Evolutionary conservation across 2,329 filamentous ascomycete species (phyloP).

Genomic region (Aspergillus neotritici): DNA sequence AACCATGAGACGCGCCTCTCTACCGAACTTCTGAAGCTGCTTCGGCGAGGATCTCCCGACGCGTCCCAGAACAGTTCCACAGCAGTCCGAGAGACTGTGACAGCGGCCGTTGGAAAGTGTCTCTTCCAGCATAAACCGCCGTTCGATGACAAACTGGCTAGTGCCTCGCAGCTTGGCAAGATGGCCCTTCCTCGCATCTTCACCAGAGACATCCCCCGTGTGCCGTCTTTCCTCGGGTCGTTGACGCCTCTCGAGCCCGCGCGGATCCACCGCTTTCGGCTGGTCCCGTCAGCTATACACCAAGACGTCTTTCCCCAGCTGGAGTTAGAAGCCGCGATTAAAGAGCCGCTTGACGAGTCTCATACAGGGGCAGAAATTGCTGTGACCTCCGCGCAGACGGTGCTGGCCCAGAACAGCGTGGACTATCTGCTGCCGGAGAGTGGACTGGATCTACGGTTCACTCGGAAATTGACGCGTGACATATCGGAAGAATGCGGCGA

Average conservation of each 20-base stretch:
- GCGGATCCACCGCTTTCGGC: slow-evolving; percentile 25
- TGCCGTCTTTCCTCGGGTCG: slow-evolving; percentile 27
- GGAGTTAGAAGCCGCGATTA: slow-evolving; percentile 27
- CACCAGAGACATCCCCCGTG: slow-evolving; percentile 29
- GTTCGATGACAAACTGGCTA: slow-evolving; percentile 18
- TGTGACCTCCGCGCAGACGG: slow-evolving; percentile 26
- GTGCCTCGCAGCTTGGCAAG: slow-evolving; percentile 27
- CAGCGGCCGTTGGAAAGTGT: slow-evolving; percentile 35
- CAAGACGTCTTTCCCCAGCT: slow-evolving; percentile 25
- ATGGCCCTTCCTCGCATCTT: slow-evolving; percentile 29
- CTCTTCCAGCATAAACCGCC: slow-evolving; percentile 29
- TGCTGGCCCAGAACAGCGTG: slow-evolving; percentile 26
- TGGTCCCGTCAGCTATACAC: slow-evolving; percentile 27
- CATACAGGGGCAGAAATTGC: slow-evolving; percentile 10
- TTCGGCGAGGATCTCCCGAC: slow-evolving; percentile 14
- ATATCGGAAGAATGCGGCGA: slow-evolving; percentile 14
- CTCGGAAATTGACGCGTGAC: slow-evolving; percentile 27
- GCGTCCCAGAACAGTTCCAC: not conserved
- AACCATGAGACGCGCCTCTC: slow-evolving; percentile 28
- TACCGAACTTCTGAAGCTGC: slow-evolving; percentile 27
- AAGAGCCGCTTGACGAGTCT: not conserved
- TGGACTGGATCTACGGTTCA: slow-evolving; percentile 36
- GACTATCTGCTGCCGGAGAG: slow-evolving; percentile 39
- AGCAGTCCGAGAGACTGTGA: slow-evolving; percentile 28
- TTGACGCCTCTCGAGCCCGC: slow-evolving; percentile 17